Evolutionary conservation across 139 green algal species (phyloP).

Genomic region (Haematococcus lacustris): DNA sequence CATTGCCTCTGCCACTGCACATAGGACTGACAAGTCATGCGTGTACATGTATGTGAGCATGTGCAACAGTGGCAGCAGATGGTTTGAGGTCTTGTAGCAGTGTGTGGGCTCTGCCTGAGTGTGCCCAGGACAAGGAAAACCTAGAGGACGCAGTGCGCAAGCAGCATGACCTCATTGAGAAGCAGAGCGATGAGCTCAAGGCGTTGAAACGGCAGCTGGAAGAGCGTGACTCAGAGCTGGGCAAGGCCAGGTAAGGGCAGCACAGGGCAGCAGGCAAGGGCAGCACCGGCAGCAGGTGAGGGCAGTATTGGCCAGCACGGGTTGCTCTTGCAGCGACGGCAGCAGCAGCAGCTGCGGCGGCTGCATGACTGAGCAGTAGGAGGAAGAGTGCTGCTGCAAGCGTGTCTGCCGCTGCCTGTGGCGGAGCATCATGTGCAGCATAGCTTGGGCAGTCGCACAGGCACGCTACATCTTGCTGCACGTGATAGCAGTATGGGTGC

Average conservation of each 20-base stretch:
- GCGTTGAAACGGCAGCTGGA: conserved; percentile 35
- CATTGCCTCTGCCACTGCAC: no score
- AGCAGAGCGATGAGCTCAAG: conserved; percentile 46
- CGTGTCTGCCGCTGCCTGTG: no score
- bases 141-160: conserved; percentile 36
- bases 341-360: no score
- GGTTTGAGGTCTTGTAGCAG: neutral
- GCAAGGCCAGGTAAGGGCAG: conserved; percentile 36
- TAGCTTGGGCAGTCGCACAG: no score
- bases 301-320: neutral
- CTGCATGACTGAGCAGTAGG: no score
- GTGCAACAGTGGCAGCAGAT: neutral
- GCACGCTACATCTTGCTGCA: no score
- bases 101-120: neutral
- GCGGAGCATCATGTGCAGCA: no score
- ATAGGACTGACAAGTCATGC: no score
- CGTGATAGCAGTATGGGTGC: no score
- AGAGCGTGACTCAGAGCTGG: conserved; percentile 28
- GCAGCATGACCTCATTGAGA: conserved; percentile 45
- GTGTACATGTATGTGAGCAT: neutral
- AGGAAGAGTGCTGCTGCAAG: no score
- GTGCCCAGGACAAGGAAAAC: conserved; percentile 33
- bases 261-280: neutral
- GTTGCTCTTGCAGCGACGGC: neutral
- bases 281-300: conserved; percentile 1